Evolutionary conservation across 2,329 filamentous ascomycete genomes (phyloP).

Genomic region (Dactylellina sp.): DNA sequence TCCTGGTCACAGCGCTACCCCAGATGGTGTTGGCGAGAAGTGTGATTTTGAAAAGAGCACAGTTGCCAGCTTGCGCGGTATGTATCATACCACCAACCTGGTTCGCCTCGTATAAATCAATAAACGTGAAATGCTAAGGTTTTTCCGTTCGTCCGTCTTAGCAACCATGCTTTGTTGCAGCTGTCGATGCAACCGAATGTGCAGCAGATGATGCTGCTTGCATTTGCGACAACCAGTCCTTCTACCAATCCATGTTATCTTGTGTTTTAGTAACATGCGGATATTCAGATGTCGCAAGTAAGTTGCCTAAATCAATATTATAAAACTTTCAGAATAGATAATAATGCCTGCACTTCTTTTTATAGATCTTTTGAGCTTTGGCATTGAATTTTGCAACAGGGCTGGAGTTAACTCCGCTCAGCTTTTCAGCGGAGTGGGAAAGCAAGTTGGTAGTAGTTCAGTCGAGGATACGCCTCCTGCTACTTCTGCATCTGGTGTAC

Average conservation of each 20-base stretch:
- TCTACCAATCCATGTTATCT: constrained; percentile 36
- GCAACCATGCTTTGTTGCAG: constrained; percentile 34
- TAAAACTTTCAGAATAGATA: constrained; percentile 6
- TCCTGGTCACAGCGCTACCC: constrained; percentile 8
- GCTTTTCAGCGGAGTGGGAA: constrained; percentile 22
- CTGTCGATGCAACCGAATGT: constrained; percentile 30
- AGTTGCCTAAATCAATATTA: constrained; percentile 5
- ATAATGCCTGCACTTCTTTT: background rate
- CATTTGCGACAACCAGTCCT: constrained; percentile 43
- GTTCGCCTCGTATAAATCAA: constrained; percentile 6
- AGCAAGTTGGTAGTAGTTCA: constrained; percentile 9
- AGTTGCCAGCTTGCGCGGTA: constrained; percentile 44
- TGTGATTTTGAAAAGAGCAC: constrained; percentile 26
- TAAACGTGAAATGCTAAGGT: constrained; percentile 4
- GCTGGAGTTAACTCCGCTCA: constrained; percentile 36
- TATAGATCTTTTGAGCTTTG: constrained; percentile 41
- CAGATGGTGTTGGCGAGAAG: constrained; percentile 23
- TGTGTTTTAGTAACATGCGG: constrained; percentile 38
- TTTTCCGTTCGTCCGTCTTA: constrained; percentile 28
- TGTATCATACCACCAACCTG: constrained; percentile 34
- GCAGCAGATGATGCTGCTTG: constrained; percentile 21
- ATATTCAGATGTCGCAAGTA: constrained; percentile 42
- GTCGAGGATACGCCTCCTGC: constrained; percentile 12
- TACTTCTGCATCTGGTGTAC: constrained; percentile 10
- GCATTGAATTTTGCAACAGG: constrained; percentile 35